Base-by-base conservation (phyloP, 257 asterid genomes). In the Petrea volubilis region DNA sequence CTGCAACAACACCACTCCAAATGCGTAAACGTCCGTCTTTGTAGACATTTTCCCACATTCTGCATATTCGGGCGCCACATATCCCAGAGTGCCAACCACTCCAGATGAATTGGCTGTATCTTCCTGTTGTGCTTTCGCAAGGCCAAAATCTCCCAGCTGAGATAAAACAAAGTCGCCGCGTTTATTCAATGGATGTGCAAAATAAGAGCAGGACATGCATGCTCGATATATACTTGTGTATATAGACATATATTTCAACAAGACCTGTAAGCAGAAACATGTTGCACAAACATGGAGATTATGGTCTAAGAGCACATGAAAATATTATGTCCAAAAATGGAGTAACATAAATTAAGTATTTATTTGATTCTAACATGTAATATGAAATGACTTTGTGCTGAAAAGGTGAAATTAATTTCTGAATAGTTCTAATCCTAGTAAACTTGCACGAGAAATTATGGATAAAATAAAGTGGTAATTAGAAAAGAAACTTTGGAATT, bases 101-200 rank as follows among this genome's bases (percentile, higher is more conserved):
- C 86, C 83, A 11, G 70, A 29, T 24, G 76, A 78, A 36, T 74
- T 71, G 7, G 74, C 52, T 20, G 85, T 65, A 38, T 64, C 90
- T 29, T 78, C 87, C 21, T 81, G 52, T 43, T 78, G 91, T 47
- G 74, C 83, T 69, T 79, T 88, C 21, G 96, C 96, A 15, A 90
- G 96, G 5, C 96, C 96, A 64, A 88, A 90, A 70, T 90, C 96
- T 29, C 96, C 95, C 41, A 90, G 67, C 96, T 87, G 38, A 71
- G 47, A 31, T 0, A 64, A 17, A 50, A 9, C 10, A 40, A 9
- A 69, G n/a, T n/a, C 3, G 13, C 23, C 20, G 17, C 3, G 18
- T 13, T 60, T 51, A 51, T 28, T 29, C 15, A 1, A 24, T 21
- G 11, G 29, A 10, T 27, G 28, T 13, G 34, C n/a, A n/a, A n/a